Evolutionary conservation across 1,139 yeast species (phyloP), one percentile per base, ranked within the genome.

Genomic region (Keqinozyma sinolaborantium): DNA sequence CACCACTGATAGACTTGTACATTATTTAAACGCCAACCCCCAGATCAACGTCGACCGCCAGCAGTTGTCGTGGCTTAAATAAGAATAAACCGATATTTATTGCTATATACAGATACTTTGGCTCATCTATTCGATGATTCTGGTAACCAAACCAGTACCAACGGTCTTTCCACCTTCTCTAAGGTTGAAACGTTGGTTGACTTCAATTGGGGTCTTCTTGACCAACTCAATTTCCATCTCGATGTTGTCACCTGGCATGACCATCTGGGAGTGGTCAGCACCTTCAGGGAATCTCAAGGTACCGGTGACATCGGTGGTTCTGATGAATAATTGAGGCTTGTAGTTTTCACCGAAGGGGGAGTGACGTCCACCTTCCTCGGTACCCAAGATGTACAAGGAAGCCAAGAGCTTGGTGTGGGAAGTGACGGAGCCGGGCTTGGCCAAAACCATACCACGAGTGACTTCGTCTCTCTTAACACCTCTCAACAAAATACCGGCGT

Each of bases 141-240:
- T 83, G 55, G 98, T 92, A 52, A 92, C 79, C 72, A 92, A 73
- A 73, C 98, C 98, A 51, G 98, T 92, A 66, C 97, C 98, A 50
- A 92, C 97, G 45, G 98, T 92, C 73, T 83, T 86, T 62, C 97
- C 97, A 72, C 98, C 97, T 75, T 92, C 99, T 81, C 99, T 94
- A 63, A 92, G 78, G 80, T 92, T 92, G 83, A 92, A 92, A 70
- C 97, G 86, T 74, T 88, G 96, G 65, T 95, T 95, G 53, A 83
- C 82, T 74, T 92, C 98, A 48, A 94, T 60, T 46, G 97, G 96
- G 50, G 95, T 86, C 60, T 95, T 92, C 71, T 79, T 87, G 47
- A 84, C 82, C 60, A 92, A 76, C 59, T 84, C 86, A 58, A 94
- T 87, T 54, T 80, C 82, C 96, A 94, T 87, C 73, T 94, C 98